These are phyloP conservation scores for Bryum argenteum DNA, from an alignment of 225 moss, liverwort and hornwort genomes.

Conservation along the genomic window DNA sequence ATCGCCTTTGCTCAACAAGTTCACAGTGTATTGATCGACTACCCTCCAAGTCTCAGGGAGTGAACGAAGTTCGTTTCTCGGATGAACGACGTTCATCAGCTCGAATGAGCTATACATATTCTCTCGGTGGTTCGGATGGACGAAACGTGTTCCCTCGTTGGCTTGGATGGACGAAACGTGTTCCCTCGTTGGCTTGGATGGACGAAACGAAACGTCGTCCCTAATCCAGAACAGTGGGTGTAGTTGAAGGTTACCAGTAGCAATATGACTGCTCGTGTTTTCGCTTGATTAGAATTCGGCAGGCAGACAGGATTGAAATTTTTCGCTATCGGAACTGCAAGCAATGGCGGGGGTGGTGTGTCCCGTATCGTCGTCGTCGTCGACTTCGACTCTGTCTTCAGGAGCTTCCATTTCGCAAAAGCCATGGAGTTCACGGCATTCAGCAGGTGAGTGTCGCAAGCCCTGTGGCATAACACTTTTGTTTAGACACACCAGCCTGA, in stretches of 20 bases:
- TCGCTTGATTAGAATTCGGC: too few relatives aligned
- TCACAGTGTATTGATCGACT: too few relatives aligned
- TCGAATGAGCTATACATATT: too few relatives aligned
- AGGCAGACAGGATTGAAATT: too few relatives aligned
- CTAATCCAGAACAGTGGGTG: constrained; percentile 22
- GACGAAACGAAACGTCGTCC: constrained; percentile 32
- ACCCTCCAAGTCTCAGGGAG: too few relatives aligned
- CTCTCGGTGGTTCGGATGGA: too few relatives aligned
- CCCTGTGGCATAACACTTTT: too few relatives aligned
- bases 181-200: background rate
- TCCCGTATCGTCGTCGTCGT: constrained; percentile 18
- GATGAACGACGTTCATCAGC: background rate
- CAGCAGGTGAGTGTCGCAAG: constrained; percentile 27
- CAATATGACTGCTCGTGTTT: background rate
- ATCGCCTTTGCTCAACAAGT: background rate
- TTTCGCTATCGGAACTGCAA: background rate
- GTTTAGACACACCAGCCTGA: too few relatives aligned
- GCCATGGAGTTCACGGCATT: constrained; percentile 12
- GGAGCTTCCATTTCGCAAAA: background rate
- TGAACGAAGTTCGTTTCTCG: constrained; percentile 11
- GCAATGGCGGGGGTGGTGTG: constrained; percentile 43
- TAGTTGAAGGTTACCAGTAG: background rate
- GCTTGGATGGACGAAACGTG: too few relatives aligned
- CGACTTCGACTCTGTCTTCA: constrained; percentile 21
- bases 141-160: too few relatives aligned